Conservation (phyloP, 345 rosid genomes). For the Corymbia maculata region DNA sequence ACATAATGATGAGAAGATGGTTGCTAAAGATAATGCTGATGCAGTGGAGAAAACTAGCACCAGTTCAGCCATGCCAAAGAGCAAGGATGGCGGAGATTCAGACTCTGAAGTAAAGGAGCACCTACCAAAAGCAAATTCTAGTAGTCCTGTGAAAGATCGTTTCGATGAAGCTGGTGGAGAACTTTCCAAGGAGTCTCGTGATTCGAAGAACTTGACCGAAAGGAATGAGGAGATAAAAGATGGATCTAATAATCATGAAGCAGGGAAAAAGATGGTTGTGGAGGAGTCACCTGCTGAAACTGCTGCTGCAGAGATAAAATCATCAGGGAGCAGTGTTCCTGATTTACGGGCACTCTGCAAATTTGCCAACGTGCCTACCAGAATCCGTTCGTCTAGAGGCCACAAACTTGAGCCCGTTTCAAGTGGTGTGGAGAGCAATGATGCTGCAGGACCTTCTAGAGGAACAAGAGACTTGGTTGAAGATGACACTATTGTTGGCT, state of each 20-base stretch:
- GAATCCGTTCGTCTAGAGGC: slow-evolving; percentile 67
- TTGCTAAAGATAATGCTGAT: slow-evolving; percentile 40
- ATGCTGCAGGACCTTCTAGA: slow-evolving; percentile 18
- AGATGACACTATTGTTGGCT: slow-evolving; percentile 19
- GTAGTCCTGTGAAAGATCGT: slow-evolving; percentile 27
- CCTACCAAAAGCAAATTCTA: slow-evolving; percentile 46
- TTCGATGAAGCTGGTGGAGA: slow-evolving; percentile 22
- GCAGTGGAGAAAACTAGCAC: slow-evolving; percentile 38
- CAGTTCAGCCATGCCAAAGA: slow-evolving; percentile 26
- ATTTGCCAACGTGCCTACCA: slow-evolving; percentile 79
- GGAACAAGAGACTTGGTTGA: slow-evolving; percentile 20
- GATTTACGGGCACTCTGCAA: slow-evolving; percentile 66
- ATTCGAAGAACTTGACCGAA: slow-evolving; percentile 9
- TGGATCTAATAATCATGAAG: slow-evolving; percentile 12
- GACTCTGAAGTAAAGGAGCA: slow-evolving; percentile 41
- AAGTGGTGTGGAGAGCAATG: slow-evolving; percentile 20
- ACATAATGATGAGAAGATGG: slow-evolving; percentile 45
- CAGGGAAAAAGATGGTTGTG: slow-evolving; percentile 25
- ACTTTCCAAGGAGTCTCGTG: slow-evolving; percentile 31
- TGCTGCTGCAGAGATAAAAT: slow-evolving; percentile 13
- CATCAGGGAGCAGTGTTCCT: slow-evolving; percentile 25
- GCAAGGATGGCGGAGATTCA: slow-evolving; percentile 37
- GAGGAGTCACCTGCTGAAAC: slow-evolving; percentile 22
- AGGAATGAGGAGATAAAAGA: slow-evolving; percentile 39
- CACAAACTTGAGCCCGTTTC: background rate